phyloP scores from a whole-genome alignment of 164 flowering plant species.

The Vitis cinerea region DNA sequence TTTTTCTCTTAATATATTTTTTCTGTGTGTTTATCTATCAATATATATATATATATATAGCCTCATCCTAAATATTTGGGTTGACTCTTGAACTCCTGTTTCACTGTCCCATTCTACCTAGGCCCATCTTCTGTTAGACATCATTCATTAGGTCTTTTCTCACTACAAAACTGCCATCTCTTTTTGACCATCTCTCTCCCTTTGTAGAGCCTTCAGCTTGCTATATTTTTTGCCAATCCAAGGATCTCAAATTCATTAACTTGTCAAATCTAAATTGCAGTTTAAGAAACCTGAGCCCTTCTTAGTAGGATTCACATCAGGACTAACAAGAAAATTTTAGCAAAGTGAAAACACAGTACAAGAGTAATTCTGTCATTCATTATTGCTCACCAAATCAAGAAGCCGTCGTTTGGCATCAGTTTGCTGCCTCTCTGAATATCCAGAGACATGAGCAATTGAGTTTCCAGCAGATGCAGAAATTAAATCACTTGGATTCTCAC shows the following conservation, averaged over 20 bases:
- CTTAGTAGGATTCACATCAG: not conserved
- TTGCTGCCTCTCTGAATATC: conserved; percentile 44
- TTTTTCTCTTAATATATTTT: too few species aligned
- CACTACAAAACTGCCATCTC: not conserved
- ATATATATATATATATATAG: not conserved
- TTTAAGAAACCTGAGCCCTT: not conserved
- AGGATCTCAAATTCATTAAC: not conserved
- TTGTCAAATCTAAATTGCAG: not conserved
- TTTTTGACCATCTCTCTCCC: not conserved
- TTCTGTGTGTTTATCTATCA: too few species aligned
- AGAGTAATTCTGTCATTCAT: not conserved
- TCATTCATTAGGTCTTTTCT: not conserved
- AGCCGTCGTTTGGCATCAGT: conserved; percentile 66
- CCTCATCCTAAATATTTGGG: not conserved
- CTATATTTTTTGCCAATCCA: not conserved
- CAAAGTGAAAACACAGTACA: not conserved
- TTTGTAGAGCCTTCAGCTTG: not conserved
- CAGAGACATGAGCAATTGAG: conserved; percentile 22
- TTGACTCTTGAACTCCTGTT: not conserved
- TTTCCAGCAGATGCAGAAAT: conserved; percentile 38
- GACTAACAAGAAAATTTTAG: not conserved
- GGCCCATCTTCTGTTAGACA: not conserved
- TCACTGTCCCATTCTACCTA: not conserved
- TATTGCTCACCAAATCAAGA: conserved; percentile 67
- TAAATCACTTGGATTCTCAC: conserved; percentile 86